A percentile compares a stretch with the other conserved stretches of the same genome.
Evolutionary conservation across 495 filamentous ascomycete genomes (phyloP).

Genomic region (Talaromyces borbonicus): DNA sequence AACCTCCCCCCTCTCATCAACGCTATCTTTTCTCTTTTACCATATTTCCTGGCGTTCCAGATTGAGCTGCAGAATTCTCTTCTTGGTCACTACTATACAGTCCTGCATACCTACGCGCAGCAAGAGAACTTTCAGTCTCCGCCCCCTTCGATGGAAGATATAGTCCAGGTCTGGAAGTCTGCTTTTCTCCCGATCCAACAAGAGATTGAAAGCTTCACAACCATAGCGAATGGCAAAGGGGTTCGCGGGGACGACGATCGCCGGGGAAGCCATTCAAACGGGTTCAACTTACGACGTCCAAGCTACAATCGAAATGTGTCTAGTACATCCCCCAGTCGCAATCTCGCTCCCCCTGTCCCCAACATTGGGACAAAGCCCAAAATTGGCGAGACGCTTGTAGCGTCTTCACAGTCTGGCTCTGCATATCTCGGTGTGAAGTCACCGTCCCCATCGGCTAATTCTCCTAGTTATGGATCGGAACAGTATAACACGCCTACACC

Average conservation of each 20-base stretch:
- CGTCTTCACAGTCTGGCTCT: conserved; percentile 9
- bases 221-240: conserved; percentile 65
- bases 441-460: conserved; percentile 13
- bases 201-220: conserved; percentile 62
- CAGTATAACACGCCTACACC: conserved; percentile 5
- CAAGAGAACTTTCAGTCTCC: conserved; percentile 63
- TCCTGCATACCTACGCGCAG: conserved; percentile 67
- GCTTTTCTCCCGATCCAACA: conserved; percentile 55
- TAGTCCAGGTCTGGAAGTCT: conserved; percentile 60
- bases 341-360: conserved; percentile 6
- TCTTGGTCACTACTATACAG: conserved; percentile 76
- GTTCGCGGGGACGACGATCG: conserved; percentile 43
- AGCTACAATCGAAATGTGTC: conserved; percentile 8
- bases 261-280: conserved; percentile 19
- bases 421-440: conserved; percentile 8
- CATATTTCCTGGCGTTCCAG: conserved; percentile 62
- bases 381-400: conserved; percentile 8
- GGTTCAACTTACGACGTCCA: conserved; percentile 12
- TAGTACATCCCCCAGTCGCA: conserved; percentile 7
- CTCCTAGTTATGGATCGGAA: conserved; percentile 15
- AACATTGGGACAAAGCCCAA: conserved; percentile 20
- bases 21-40: conserved; percentile 68
- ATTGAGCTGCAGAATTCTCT: conserved; percentile 77
- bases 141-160: conserved; percentile 59
- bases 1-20: conserved; percentile 66